A percentile compares a stretch with the other conserved stretches of the same genome.
These are phyloP conservation scores for Serendipita sp. DNA, from an alignment of 768 basidiomycete species.

Conservation along the genomic window DNA sequence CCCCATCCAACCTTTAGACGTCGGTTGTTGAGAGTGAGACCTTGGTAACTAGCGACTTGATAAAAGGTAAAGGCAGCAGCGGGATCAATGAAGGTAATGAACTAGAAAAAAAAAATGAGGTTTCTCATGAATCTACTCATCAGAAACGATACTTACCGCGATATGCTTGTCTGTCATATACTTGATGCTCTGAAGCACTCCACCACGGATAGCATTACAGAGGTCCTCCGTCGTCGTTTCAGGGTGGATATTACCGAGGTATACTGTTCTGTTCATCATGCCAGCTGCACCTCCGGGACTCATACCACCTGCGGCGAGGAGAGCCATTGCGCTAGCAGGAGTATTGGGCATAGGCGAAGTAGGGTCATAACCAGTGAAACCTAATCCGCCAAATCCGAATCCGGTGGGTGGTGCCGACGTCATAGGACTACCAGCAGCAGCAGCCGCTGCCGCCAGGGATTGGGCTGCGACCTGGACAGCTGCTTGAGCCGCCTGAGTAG, in stretches of 20 bases:
- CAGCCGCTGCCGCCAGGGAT: slow-evolving; percentile 24
- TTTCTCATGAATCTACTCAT: slow-evolving; percentile 8
- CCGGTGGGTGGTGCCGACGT: slow-evolving; percentile 10
- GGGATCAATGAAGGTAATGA: slow-evolving; percentile 91
- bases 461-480: slow-evolving; percentile 69
- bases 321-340: slow-evolving; percentile 17
- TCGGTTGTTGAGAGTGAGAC: slow-evolving; percentile 81
- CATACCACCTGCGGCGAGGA: slow-evolving; percentile 18
- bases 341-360: slow-evolving; percentile 31
- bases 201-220: slow-evolving; percentile 94
- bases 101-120: slow-evolving; percentile 28
- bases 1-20: slow-evolving; percentile 97
- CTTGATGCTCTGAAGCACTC: slow-evolving; percentile 83
- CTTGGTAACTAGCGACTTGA: slow-evolving; percentile 80
- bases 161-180: slow-evolving; percentile 98
- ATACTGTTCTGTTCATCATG: slow-evolving; percentile 75
- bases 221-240: slow-evolving; percentile 90
- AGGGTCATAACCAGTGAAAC: slow-evolving; percentile 24
- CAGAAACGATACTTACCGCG: slow-evolving; percentile 40
- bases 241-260: slow-evolving; percentile 91
- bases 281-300: slow-evolving; percentile 15
- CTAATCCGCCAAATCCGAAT: background rate
- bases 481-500: slow-evolving; percentile 76
- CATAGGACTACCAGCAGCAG: slow-evolving; percentile 9
- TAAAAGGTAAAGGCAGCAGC: slow-evolving; percentile 86